Base-by-base conservation (phyloP, 2,329 filamentous ascomycete species). In the Aspergillus piperis region DNA sequence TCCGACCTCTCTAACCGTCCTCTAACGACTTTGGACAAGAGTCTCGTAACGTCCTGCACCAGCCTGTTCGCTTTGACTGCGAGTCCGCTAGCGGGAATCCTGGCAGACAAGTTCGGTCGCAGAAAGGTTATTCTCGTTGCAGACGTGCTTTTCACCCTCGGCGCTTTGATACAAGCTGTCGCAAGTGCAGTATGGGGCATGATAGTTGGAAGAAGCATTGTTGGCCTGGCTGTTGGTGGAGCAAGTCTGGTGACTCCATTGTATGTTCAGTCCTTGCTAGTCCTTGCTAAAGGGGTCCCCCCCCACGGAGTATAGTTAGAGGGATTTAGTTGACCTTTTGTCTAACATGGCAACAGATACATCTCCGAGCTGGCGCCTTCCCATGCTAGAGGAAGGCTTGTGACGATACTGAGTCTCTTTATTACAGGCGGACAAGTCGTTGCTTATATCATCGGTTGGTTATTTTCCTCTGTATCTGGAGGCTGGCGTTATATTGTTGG, bases 401-500 rank as follows among this genome's bases (percentile, higher is more conserved):
- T 97, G 3, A 96, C 92, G 1, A 85, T 95, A 58, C 88, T 91
- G 61, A 87, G 89, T 25, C 79, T 97, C 21, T 92, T 96, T 67
- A 89, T 97, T 59, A 96, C 93, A 0, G 81, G 90, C 10, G 94
- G 94, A 0, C 93, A 97, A 77, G 90, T 96, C 2, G 85, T 96
- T 19, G 93, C 94, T 2, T 97, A 97, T 75, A 73, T 96, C 1
- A 78, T 92, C 6, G 94, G 94, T 1, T 96, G 90, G 89, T 75
- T 82, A 0, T 88, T 96, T 57, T 81, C 80, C 50, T 83, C 86
- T 5, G 82, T 84, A 7, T 61, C 67, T 7, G 84, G 83, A 11
- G 91, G 90, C 1, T 98, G 94, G 93, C 83, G 92, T 53, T 96
- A 90, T 88, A 93, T 96, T 85, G 92, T 97, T 0, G 93, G 93